Conservation (phyloP, 768 basidiomycete genomes). For the Chalciporus piperatus region DNA sequence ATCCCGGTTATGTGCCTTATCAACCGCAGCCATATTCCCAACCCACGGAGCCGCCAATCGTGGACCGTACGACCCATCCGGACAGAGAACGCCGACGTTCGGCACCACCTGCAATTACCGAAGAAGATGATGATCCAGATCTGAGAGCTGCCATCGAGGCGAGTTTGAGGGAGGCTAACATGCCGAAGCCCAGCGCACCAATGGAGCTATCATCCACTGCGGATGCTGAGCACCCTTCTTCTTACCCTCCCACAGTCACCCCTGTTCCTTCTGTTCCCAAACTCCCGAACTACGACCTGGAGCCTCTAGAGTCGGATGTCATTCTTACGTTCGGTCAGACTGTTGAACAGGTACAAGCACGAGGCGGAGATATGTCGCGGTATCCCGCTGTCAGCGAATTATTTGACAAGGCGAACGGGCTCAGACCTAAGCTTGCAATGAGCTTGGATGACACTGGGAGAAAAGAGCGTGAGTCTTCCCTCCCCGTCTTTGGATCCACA, state of each 20-base stretch:
- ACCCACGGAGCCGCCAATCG: conserved; percentile 63
- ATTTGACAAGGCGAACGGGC: conserved; percentile 75
- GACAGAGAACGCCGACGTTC: conserved; percentile 14
- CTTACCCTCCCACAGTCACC: conserved; percentile 40
- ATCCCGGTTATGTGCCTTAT: conserved; percentile 68
- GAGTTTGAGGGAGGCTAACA: conserved; percentile 79
- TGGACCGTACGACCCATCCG: conserved; percentile 55
- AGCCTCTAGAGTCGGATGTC: conserved; percentile 76
- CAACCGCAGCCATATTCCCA: conserved; percentile 45
- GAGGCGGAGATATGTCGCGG: conserved; percentile 75
- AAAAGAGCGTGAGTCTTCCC: conserved; percentile 69
- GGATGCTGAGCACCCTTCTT: conserved; percentile 45
- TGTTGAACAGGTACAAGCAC: conserved; percentile 76
- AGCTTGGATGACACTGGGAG: conserved; percentile 80
- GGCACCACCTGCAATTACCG: conserved; percentile 29
- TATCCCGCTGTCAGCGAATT: conserved; percentile 84
- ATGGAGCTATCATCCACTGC: conserved; percentile 56
- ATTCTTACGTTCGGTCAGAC: conserved; percentile 91
- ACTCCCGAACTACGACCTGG: conserved; percentile 77
- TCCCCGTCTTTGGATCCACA: neutral
- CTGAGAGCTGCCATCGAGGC: conserved; percentile 94
- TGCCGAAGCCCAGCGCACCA: conserved; percentile 79
- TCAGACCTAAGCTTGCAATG: conserved; percentile 80
- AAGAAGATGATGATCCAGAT: conserved; percentile 89
- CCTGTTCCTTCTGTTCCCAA: conserved; percentile 43